Base-by-base conservation (phyloP, 306 rosid genomes). In the Parietaria judaica region DNA sequence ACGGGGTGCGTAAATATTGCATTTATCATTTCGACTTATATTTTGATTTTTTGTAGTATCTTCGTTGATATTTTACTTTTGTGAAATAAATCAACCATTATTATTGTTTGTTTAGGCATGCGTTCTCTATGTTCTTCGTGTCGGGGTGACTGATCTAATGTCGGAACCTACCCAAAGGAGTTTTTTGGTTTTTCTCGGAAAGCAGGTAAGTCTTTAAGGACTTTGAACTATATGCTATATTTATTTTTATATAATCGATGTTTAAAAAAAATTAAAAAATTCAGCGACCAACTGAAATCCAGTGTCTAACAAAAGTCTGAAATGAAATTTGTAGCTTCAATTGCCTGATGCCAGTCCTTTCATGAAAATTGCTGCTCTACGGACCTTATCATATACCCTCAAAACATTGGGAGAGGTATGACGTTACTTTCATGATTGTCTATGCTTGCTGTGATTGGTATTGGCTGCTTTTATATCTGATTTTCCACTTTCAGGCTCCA, bases 101-200 rank as follows among this genome's bases (percentile, higher is more conserved):
- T 64, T 44, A 60, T 72, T 74, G 68, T 81, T 72, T 67, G 45
- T 51, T 75, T 68, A 92, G 98, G 98, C 98, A n/a, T 92, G 98
- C 59, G 90, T 88, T 73, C 98, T 92, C 50, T 92, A 92, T 69
- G 75, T 88, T 56, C 88, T 92, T 67, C 96, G 88, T 73, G 84
- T 92, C 16, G 96, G 96, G 47, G 70, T 92, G 74, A 88, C 90
- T 31, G 96, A 92, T 86, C 96, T 88, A 74, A 92, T 92, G 98
- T 84, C 95, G 11, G 96, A 92, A 62, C 88, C 98, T 67, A 84
- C 90, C 35, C 98, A 92, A 67, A 81, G 98, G 81, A 75, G 54
- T 70, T 86, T 92, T 70, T 70, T 86, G 81, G 80, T 82, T 66
- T 92, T 92, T 55, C 78, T 92, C 39, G 96, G 90, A 76, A 78